Percentiles rank a stretch among this genome's conserved stretches.
phyloP scores from a whole-genome alignment of 495 filamentous ascomycete species.

The Thozetella sp. region DNA sequence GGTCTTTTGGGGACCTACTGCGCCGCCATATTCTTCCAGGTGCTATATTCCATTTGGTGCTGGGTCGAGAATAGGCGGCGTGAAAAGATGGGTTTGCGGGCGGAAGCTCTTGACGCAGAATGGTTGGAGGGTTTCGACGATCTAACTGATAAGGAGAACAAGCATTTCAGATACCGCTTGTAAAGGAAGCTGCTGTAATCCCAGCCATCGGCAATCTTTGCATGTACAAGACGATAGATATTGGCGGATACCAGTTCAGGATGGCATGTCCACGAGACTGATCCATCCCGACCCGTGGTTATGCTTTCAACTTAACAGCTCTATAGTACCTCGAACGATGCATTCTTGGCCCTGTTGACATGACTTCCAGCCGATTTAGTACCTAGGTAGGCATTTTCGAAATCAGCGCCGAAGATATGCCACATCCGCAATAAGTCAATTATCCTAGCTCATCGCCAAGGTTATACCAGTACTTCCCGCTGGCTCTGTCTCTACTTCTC shows the following conservation, averaged over 20 bases:
- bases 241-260: too few relatives aligned
- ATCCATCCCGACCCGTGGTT: too few relatives aligned
- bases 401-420: not conserved
- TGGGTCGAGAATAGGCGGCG: constrained; percentile 18
- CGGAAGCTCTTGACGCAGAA: constrained; percentile 14
- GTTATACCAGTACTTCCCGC: not conserved
- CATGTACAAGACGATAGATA: too few relatives aligned
- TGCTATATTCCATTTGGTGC: constrained; percentile 16
- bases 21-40: constrained; percentile 15
- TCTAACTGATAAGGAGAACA: constrained; percentile 33
- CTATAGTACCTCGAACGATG: too few relatives aligned
- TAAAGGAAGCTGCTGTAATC: not conserved
- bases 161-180: constrained; percentile 28
- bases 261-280: too few relatives aligned
- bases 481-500: not conserved
- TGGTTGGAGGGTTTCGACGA: constrained; percentile 27
- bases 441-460: not conserved
- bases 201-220: too few relatives aligned
- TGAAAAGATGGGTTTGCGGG: constrained; percentile 10
- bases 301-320: too few relatives aligned
- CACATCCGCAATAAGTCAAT: not conserved
- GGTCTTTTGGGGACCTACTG: constrained; percentile 24
- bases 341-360: not conserved
- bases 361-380: not conserved
- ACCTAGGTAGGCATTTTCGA: not conserved